Percentiles rank a stretch among this genome's conserved stretches.
These are phyloP conservation scores for Colletotrichum salicis DNA, from an alignment of 2,329 filamentous ascomycete genomes.

Conservation along the genomic window DNA sequence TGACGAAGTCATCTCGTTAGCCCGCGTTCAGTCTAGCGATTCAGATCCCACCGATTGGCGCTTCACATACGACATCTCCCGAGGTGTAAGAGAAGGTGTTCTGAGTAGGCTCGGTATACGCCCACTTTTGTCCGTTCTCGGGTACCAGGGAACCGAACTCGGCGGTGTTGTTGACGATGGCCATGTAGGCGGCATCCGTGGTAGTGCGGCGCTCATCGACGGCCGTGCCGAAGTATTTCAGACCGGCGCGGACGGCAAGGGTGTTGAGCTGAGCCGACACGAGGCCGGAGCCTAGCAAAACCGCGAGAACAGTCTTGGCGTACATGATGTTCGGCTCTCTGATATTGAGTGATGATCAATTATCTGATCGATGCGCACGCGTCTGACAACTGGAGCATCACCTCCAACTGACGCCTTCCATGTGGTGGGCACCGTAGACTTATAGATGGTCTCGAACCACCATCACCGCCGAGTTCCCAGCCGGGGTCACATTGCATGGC, in stretches of 20 bases:
- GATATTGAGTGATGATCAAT: no score
- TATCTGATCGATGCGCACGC: no score
- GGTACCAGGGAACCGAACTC: constrained; percentile 73
- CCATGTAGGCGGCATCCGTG: constrained; percentile 61
- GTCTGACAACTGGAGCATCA: background rate
- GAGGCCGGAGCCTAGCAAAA: constrained; percentile 29
- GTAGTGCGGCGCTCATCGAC: constrained; percentile 56
- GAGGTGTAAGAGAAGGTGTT: constrained; percentile 19
- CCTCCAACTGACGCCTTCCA: background rate
- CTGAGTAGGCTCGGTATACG: background rate
- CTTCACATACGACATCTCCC: constrained; percentile 30
- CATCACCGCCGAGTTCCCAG: background rate
- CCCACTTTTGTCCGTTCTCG: constrained; percentile 63
- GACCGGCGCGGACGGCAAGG: constrained; percentile 62
- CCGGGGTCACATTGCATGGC: constrained; percentile 1
- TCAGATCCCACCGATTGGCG: no score
- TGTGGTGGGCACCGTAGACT: background rate
- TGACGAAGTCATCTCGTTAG: background rate
- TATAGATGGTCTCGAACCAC: constrained; percentile 1
- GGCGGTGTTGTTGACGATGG: constrained; percentile 60
- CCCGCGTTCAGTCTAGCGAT: no score
- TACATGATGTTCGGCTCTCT: constrained; percentile 15
- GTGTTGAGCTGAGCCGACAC: constrained; percentile 54
- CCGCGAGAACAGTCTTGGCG: constrained; percentile 31
- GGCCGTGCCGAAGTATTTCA: constrained; percentile 71